Percentiles rank a stretch among this genome's conserved stretches.
These are phyloP conservation scores for Kuraishia cidri DNA, from an alignment of 805 yeast species.

Conservation along the genomic window DNA sequence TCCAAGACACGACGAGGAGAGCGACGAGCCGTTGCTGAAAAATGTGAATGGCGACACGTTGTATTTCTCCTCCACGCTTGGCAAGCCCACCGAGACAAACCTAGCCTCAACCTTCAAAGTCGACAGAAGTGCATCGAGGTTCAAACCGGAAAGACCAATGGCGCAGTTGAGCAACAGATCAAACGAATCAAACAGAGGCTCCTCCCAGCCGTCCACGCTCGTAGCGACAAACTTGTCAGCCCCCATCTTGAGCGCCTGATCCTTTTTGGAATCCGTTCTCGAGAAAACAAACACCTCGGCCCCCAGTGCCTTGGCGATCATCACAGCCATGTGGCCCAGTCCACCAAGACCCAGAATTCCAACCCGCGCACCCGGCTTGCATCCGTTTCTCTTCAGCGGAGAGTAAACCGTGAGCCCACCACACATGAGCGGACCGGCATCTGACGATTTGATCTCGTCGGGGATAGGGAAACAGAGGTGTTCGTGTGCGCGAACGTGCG, in stretches of 20 bases:
- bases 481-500: constrained; percentile 37
- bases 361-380: constrained; percentile 22
- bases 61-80: constrained; percentile 27
- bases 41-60: constrained; percentile 42
- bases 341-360: constrained; percentile 39
- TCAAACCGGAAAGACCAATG: constrained; percentile 24
- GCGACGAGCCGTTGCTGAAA: constrained; percentile 32
- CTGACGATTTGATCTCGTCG: constrained; percentile 26
- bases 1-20: constrained; percentile 38
- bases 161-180: constrained; percentile 36
- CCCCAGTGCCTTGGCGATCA: constrained; percentile 33
- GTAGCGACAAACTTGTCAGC: constrained; percentile 36
- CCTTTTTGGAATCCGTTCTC: constrained; percentile 28
- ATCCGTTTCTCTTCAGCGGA: constrained; percentile 33
- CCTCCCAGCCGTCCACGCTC: constrained; percentile 33
- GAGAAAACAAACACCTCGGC: constrained; percentile 36
- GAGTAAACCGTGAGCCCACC: constrained; percentile 44
- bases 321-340: constrained; percentile 36
- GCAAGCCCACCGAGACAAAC: constrained; percentile 41
- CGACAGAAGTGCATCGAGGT: constrained; percentile 23
- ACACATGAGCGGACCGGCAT: constrained; percentile 41
- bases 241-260: constrained; percentile 28
- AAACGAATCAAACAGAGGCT: constrained; percentile 19
- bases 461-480: constrained; percentile 37
- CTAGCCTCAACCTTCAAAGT: constrained; percentile 25